A percentile compares a stretch with the other conserved stretches of the same genome.
Conservation (phyloP, 257 asterid genomes). For the Nicotiana noctiflora region DNA sequence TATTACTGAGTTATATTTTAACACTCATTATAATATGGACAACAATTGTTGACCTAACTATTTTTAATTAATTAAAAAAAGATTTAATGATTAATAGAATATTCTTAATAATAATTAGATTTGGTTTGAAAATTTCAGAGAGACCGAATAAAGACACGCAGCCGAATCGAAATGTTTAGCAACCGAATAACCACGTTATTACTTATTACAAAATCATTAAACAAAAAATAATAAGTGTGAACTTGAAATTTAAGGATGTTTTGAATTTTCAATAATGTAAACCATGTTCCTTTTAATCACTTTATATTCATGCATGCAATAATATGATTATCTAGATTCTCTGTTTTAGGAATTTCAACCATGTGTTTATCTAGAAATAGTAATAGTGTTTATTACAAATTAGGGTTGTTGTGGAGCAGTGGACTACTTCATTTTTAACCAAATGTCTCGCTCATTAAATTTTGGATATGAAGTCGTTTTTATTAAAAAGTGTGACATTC, state of each 20-base stretch:
- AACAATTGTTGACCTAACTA: background rate
- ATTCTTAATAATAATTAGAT: constrained; percentile 3
- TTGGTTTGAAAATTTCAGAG: background rate
- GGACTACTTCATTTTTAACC: too few species aligned
- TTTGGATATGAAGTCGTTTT: too few species aligned
- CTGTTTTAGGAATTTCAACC: background rate
- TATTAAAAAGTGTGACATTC: too few species aligned
- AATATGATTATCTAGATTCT: background rate
- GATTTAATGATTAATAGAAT: constrained; percentile 1
- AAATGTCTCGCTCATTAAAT: too few species aligned
- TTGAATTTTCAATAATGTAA: constrained; percentile 10
- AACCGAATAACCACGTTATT: background rate
- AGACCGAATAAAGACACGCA: background rate
- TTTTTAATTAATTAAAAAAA: background rate
- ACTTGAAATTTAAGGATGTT: constrained; percentile 3
- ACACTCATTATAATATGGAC: background rate
- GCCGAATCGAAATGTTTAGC: background rate
- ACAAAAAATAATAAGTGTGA: background rate
- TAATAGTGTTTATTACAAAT: background rate
- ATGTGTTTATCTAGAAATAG: background rate
- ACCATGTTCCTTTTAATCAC: constrained; percentile 4
- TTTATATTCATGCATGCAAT: background rate
- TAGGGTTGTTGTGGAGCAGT: too few species aligned
- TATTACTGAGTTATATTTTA: background rate
- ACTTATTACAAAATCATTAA: constrained; percentile 1